Base-by-base conservation (phyloP, 2,329 filamentous ascomycete species). In the Ceratocystis huliohia region DNA sequence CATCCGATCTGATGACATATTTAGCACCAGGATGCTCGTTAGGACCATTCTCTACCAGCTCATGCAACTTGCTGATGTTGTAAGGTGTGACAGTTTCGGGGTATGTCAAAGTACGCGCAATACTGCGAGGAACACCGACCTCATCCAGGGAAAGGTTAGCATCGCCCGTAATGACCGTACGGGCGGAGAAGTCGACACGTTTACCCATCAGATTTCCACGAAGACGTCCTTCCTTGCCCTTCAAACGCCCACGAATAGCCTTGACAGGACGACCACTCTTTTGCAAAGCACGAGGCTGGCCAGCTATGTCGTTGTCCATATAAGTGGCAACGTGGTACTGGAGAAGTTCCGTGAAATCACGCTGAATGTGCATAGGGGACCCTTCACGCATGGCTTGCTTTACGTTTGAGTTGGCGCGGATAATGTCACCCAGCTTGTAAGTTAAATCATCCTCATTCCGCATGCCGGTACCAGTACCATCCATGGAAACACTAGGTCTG, bases 171-270 rank as follows among this genome's bases (percentile, higher is more conserved):
- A 99, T 99, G 79, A 99, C 94, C 41, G 95, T 99, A 87, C 94
- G 94, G 46, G 95, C 95, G 0, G 95, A 99, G 74, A 99, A 99
- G 75, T 99, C 94, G 69, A 99, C 94, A 85, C 92, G 91, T 79
- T 99, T 99, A 70, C 94, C 94, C 95, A 99, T 99, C 81, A 99
- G 81, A 77, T 99, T 99, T 74, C 95, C 94, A 79, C 94, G 88
- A 28, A 99, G 85, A 81, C 94, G 91, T 71, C 94, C 94, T 75
- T 99, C 94, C 78, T 99, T 99, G 69, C 95, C 95, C 85, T 99
- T 99, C 75, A 99, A 82, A 77, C 94, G 92, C 69, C 91, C 91
- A 72, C 95, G 89, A 70, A 99, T 96, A 17, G 94, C 91, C 79
- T 99, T 99, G 71, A 99, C 88, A 0, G 95, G 92, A 73, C 95